Percentiles rank a stretch among this genome's conserved stretches.
phyloP scores from a whole-genome alignment of 2,329 filamentous ascomycete species.

The Orbilia blumenaviensis region DNA sequence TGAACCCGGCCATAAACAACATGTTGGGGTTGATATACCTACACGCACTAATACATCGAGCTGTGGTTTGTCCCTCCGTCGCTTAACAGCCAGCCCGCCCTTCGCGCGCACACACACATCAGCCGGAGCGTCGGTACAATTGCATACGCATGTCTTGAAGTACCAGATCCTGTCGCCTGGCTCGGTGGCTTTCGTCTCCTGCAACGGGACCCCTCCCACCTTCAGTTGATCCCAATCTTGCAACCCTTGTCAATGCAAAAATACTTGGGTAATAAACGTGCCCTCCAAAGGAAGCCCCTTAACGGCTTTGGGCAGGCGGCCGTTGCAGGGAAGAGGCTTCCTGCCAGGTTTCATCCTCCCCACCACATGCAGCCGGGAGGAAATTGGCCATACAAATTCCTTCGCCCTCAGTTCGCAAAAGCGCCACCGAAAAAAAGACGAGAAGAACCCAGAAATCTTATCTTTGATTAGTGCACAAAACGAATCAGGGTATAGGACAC shows the following conservation, averaged over 20 bases:
- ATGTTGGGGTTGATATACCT: slow-evolving; percentile 1
- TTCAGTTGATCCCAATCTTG: slow-evolving; percentile 9
- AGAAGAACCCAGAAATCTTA: slow-evolving; percentile 47
- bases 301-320: slow-evolving; percentile 41
- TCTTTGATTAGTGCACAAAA: slow-evolving; percentile 52
- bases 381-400: slow-evolving; percentile 50
- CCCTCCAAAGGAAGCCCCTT: slow-evolving; percentile 42
- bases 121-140: slow-evolving; percentile 31
- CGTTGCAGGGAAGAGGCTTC: slow-evolving; percentile 42
- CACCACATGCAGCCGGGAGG: slow-evolving; percentile 44
- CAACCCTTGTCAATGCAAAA: slow-evolving; percentile 30
- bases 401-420: slow-evolving; percentile 34
- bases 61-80: slow-evolving; percentile 27
- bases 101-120: neutral
- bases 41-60: slow-evolving; percentile 7
- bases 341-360: slow-evolving; percentile 48
- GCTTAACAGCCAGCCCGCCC: slow-evolving; percentile 11
- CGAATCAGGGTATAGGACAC: slow-evolving; percentile 41
- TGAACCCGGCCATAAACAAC: neutral
- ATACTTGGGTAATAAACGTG: slow-evolving; percentile 26
- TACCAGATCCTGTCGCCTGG: slow-evolving; percentile 26
- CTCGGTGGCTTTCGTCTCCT: slow-evolving; percentile 47
- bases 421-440: slow-evolving; percentile 42
- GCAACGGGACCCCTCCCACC: slow-evolving; percentile 10
- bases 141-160: slow-evolving; percentile 34